phyloP scores from a whole-genome alignment of 2,329 filamentous ascomycete genomes.

The Dactylellina leptospora region DNA sequence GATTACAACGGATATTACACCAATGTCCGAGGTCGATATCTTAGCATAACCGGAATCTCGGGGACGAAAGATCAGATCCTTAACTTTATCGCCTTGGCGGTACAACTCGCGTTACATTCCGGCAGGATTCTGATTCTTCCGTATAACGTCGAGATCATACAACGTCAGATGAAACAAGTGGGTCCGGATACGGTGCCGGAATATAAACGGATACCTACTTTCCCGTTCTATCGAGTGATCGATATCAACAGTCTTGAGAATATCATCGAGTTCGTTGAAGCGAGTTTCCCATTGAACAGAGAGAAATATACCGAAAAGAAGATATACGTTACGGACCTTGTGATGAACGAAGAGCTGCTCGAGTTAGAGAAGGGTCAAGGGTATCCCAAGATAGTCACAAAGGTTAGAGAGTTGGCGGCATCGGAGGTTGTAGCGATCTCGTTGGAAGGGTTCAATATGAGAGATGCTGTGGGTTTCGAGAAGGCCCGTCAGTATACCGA shows the following conservation, averaged over 20 bases:
- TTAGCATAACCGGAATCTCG: conserved; percentile 23
- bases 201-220: conserved; percentile 35
- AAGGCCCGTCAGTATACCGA: conserved; percentile 5
- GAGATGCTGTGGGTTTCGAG: conserved; percentile 18
- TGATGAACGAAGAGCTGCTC: conserved; percentile 28
- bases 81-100: conserved; percentile 34
- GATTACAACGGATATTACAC: conserved; percentile 50
- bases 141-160: conserved; percentile 42
- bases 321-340: conserved; percentile 4
- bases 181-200: conserved; percentile 38
- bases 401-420: conserved; percentile 1
- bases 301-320: conserved; percentile 28
- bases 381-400: conserved; percentile 33
- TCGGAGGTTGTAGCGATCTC: conserved; percentile 19
- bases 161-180: conserved; percentile 32
- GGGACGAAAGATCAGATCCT: conserved; percentile 37
- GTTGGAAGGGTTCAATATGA: conserved; percentile 42
- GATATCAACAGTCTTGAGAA: conserved; percentile 37
- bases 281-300: conserved; percentile 44
- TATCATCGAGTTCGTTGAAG: conserved; percentile 39
- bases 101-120: conserved; percentile 33
- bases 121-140: conserved; percentile 41
- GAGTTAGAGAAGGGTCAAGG: conserved; percentile 14
- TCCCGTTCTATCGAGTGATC: conserved; percentile 44
- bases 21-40: conserved; percentile 38